Base-by-base conservation (phyloP, 169 alveolate genomes). In the Fabrea salina region DNA sequence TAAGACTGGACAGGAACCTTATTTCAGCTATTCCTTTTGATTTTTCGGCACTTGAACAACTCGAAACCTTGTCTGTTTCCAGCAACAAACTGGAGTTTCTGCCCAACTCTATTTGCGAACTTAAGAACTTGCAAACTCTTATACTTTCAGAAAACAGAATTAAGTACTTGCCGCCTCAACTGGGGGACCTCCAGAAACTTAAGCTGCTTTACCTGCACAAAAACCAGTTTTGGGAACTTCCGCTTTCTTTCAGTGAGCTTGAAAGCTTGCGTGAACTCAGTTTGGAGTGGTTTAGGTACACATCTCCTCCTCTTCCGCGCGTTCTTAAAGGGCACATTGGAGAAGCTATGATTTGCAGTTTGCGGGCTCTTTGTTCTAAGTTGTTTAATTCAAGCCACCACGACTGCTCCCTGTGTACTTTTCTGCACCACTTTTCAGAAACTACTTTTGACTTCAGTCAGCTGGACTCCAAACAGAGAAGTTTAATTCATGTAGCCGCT, bases 261-360 rank as follows among this genome's bases (percentile, higher is more conserved):
- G 22, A 13, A 53, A 37, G 43, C 16, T 66, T 80, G n/a, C 22
- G 64, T 56, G 92, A 86, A 37, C 47, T 86, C 7, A 49, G 80
- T 32, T 41, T 86, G n/a, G 92, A 86, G 44, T 86, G 92, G 89
- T 86, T 86, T 50, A 37, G 57, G 43, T 86, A 86, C 61, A 35
- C 82, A 16, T 27, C 22, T 6, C 92, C 92, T 19, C 64, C 85
- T 16, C 50, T 50, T 5, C 75, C 86, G 11, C 35, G 27, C 8
- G n/a, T 76, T 16, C 33, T 82, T 4, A 82, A 59, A 61, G 39
- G 80, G 43, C 53, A 56, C 43, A 33, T 3, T 1, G 58, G 50
- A 0, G 83, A 82, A n/a, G 88, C 71, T 7, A 11, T 49, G 30
- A 41, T 44, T 0, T 32, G 33, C 8, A 19, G 25, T 22, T 70